Conservation (phyloP, 148 eudicot genomes). For the Camellia japonica region DNA sequence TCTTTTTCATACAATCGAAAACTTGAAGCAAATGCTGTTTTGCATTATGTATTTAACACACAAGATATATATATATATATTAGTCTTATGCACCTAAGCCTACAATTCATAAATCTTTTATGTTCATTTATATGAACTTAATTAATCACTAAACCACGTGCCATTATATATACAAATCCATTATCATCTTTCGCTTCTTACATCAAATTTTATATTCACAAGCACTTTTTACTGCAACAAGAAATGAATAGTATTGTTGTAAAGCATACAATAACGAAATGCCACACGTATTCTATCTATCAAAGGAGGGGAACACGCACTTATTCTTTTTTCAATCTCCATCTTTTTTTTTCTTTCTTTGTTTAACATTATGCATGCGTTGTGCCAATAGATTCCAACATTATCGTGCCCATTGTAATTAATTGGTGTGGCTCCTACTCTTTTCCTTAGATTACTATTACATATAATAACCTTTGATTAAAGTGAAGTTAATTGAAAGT, state of each 20-base stretch:
- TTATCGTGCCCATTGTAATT: constrained; percentile 5
- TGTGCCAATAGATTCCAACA: constrained; percentile 34
- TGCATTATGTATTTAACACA: not conserved
- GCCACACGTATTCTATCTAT: not conserved
- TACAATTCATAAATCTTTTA: no score
- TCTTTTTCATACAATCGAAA: not conserved
- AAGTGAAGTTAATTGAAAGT: not conserved
- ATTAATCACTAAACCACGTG: not conserved
- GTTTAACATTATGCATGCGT: not conserved
- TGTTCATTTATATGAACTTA: no score
- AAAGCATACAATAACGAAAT: not conserved
- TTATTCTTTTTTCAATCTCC: not conserved
- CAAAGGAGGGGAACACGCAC: constrained; percentile 1
- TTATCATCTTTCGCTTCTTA: not conserved
- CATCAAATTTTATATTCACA: not conserved
- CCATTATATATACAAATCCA: not conserved
- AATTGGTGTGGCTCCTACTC: not conserved
- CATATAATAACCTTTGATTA: not conserved
- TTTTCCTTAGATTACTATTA: not conserved
- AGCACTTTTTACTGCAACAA: not conserved
- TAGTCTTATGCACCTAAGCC: not conserved
- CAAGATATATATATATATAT: no score
- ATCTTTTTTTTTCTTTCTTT: not conserved
- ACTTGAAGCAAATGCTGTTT: no score
- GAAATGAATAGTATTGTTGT: not conserved